Conservation (phyloP, 2,329 filamentous ascomycete species). For the Cucurbitaria berberidis region DNA sequence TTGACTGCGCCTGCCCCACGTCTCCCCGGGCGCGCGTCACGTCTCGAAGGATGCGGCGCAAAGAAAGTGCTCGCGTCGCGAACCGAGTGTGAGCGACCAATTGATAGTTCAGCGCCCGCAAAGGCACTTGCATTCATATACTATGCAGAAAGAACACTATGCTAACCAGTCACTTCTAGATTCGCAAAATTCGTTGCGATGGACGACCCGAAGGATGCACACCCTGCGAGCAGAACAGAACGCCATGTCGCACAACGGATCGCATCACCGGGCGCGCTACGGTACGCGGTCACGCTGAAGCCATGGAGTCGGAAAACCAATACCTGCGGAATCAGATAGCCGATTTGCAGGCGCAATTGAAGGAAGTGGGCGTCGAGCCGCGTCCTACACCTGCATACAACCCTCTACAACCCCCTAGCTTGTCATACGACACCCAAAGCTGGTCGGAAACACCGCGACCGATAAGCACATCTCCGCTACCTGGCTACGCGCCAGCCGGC, state of each 20-base stretch:
- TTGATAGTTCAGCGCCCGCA: neutral
- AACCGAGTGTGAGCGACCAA: neutral
- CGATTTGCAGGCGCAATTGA: conserved; percentile 71
- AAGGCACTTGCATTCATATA: neutral
- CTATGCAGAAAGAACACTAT: neutral
- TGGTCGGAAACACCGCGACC: conserved; percentile 32
- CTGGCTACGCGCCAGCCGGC: conserved; percentile 32
- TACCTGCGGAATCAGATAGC: conserved; percentile 70
- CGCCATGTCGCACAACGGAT: conserved; percentile 84
- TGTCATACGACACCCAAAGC: conserved; percentile 27
- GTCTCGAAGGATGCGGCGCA: neutral
- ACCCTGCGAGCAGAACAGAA: conserved; percentile 76
- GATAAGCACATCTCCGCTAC: conserved; percentile 32
- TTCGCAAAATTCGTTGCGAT: conserved; percentile 89
- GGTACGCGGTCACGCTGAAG: conserved; percentile 77
- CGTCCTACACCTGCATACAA: conserved; percentile 53
- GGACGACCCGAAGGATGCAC: conserved; percentile 80
- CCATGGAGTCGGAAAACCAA: conserved; percentile 74
- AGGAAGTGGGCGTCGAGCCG: conserved; percentile 66
- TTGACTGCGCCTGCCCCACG: neutral
- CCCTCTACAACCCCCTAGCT: conserved; percentile 20
- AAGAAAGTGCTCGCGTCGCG: neutral
- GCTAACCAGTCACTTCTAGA: conserved; percentile 52
- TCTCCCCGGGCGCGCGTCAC: neutral
- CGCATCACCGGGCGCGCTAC: conserved; percentile 83